A percentile compares a stretch with the other conserved stretches of the same genome.
phyloP scores from a whole-genome alignment of 2,329 filamentous ascomycete genomes.

The Coleophoma cylindrospora region DNA sequence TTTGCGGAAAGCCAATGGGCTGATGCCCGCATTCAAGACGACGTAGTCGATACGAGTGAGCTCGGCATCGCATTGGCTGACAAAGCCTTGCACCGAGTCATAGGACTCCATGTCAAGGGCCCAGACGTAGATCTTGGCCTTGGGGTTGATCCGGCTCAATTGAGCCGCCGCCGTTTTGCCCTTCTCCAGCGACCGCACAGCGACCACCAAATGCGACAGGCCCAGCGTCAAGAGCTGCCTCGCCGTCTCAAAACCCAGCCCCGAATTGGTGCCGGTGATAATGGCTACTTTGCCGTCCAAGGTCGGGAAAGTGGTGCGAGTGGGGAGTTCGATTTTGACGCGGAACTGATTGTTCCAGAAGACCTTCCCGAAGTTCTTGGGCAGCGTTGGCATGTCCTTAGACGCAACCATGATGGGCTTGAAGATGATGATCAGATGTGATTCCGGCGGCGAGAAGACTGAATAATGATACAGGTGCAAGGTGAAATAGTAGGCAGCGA shows the following conservation, averaged over 20 bases:
- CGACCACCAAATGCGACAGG: conserved; percentile 39
- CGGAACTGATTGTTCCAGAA: conserved; percentile 6
- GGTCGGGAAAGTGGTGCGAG: not conserved
- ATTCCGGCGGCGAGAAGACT: not conserved
- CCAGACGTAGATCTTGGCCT: conserved; percentile 39
- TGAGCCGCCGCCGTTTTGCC: conserved; percentile 26
- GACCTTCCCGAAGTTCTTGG: conserved; percentile 1
- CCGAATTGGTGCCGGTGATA: conserved; percentile 41
- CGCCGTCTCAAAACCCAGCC: conserved; percentile 37
- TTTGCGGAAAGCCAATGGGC: not conserved
- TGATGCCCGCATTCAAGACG: conserved; percentile 37
- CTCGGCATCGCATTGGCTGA: conserved; percentile 22
- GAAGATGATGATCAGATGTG: not conserved
- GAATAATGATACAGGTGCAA: no score
- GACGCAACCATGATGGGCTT: conserved; percentile 2
- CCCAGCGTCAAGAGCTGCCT: conserved; percentile 31
- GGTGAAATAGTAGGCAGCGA: no score
- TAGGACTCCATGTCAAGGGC: conserved; percentile 40
- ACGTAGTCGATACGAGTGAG: conserved; percentile 35
- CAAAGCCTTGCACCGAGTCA: conserved; percentile 36
- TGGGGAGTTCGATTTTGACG: conserved; percentile 2
- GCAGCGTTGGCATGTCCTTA: conserved; percentile 4
- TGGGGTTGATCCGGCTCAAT: conserved; percentile 23
- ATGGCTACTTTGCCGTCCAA: conserved; percentile 27
- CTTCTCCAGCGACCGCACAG: conserved; percentile 34